A percentile compares a stretch with the other conserved stretches of the same genome.
Conservation (phyloP, 352 stramenopile species). For the Aphanomyces astaci region DNA sequence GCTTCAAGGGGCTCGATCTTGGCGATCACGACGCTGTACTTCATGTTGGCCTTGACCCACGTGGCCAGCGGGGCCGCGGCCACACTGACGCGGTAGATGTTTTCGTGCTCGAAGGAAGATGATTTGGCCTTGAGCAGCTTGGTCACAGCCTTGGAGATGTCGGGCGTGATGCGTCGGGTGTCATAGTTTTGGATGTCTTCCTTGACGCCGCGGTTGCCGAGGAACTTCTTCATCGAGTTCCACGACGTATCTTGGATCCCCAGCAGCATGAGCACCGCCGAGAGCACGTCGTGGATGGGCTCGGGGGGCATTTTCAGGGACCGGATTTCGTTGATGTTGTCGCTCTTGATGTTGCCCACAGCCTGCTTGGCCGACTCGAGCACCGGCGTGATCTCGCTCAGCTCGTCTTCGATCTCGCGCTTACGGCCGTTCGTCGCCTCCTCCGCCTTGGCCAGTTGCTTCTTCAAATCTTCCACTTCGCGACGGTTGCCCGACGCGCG, state of each 20-base stretch:
- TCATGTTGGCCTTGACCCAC: slow-evolving; percentile 94
- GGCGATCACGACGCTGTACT: slow-evolving; percentile 93
- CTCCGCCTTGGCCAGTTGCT: slow-evolving; percentile 83
- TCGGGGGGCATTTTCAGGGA: slow-evolving; percentile 93
- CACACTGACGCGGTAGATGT: slow-evolving; percentile 91
- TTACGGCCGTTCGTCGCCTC: slow-evolving; percentile 86
- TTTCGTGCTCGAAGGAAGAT: slow-evolving; percentile 89
- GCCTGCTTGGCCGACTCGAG: slow-evolving; percentile 87
- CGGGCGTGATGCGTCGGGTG: slow-evolving; percentile 81
- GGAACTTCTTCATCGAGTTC: slow-evolving; percentile 96
- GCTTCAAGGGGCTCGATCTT: slow-evolving; percentile 92
- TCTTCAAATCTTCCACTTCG: slow-evolving; percentile 89
- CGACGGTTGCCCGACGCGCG: slow-evolving; percentile 78
- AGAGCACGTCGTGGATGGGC: slow-evolving; percentile 92
- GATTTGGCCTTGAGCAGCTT: slow-evolving; percentile 92
- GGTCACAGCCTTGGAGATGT: slow-evolving; percentile 86
- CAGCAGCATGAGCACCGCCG: slow-evolving; percentile 91
- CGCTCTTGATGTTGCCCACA: slow-evolving; percentile 91
- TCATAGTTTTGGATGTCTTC: slow-evolving; percentile 97
- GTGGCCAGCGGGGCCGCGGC: slow-evolving; percentile 89
- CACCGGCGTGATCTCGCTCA: slow-evolving; percentile 87
- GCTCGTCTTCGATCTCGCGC: slow-evolving; percentile 88
- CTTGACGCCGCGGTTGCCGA: slow-evolving; percentile 92
- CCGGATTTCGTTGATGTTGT: slow-evolving; percentile 94
- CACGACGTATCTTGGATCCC: slow-evolving; percentile 94